phyloP scores from a whole-genome alignment of 305 asterid species.

The Petunia hybrid region DNA sequence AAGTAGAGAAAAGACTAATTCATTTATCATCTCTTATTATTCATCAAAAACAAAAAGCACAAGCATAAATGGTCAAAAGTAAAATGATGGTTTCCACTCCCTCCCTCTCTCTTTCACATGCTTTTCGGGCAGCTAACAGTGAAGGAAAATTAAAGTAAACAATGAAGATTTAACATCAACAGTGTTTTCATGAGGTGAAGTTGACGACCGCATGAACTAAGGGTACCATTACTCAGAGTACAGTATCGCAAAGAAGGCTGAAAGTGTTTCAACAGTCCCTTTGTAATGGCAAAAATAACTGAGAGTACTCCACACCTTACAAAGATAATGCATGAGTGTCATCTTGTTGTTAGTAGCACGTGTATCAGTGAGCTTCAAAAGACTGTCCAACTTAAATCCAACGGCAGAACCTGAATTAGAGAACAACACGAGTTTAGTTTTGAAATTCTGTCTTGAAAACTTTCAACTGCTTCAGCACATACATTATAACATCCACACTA shows the following conservation, averaged over 20 bases:
- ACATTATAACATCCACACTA: background rate
- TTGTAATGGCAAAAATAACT: background rate
- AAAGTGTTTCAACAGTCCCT: background rate
- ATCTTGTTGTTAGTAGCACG: slow-evolving; percentile 68
- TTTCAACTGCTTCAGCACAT: slow-evolving; percentile 18
- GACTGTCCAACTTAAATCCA: slow-evolving; percentile 82
- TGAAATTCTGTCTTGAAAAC: background rate
- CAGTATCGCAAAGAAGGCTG: slow-evolving; percentile 5
- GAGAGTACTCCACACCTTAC: slow-evolving; percentile 35
- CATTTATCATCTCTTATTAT: background rate
- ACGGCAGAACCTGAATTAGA: slow-evolving; percentile 51
- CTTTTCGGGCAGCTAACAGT: background rate
- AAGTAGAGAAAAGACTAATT: background rate
- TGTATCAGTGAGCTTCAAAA: slow-evolving; percentile 75
- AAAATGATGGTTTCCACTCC: background rate
- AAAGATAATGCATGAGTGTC: slow-evolving; percentile 87
- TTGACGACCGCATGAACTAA: background rate
- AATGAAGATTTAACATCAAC: slow-evolving; percentile 14
- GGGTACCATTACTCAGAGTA: slow-evolving; percentile 9
- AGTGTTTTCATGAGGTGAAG: slow-evolving; percentile 17
- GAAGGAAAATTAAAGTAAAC: slow-evolving; percentile 15
- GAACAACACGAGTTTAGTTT: background rate
- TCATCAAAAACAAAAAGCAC: background rate
- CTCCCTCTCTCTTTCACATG: background rate
- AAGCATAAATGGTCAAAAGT: background rate